phyloP scores from a whole-genome alignment of 192 early-diverging fungal genomes.

The Linnemannia schmuckeri region DNA sequence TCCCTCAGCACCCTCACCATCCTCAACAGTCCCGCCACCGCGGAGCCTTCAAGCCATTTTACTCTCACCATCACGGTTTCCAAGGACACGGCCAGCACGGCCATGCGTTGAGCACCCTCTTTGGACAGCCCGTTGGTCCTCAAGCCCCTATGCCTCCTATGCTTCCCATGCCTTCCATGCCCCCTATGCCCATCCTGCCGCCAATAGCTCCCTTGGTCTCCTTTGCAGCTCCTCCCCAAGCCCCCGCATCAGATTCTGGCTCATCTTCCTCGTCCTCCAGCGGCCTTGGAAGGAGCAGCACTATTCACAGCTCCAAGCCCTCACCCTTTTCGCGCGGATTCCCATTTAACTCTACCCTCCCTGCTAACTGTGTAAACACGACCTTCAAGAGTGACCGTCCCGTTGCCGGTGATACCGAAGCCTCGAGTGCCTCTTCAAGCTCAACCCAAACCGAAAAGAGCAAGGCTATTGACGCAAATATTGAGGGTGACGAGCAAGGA shows the following conservation, averaged over 20 bases:
- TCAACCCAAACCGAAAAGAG: conserved; percentile 10
- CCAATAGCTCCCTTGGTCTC: background rate
- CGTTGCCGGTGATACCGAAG: conserved; percentile 31
- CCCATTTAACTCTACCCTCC: conserved; percentile 23
- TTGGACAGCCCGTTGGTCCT: background rate
- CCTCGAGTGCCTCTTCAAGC: background rate
- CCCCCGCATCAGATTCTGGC: background rate
- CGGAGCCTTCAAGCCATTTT: background rate
- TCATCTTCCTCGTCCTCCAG: background rate
- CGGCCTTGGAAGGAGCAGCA: conserved; percentile 24
- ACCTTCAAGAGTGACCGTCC: conserved; percentile 24
- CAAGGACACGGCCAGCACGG: background rate
- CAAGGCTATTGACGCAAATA: conserved; percentile 13
- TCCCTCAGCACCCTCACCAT: conserved; percentile 1
- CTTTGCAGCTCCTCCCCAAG: background rate
- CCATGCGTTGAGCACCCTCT: background rate
- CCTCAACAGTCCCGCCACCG: background rate
- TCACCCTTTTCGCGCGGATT: conserved; percentile 34
- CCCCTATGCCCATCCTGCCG: conserved; percentile 28
- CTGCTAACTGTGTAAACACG: background rate
- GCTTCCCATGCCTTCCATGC: conserved; percentile 32
- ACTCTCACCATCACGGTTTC: background rate
- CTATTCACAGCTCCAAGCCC: conserved; percentile 31
- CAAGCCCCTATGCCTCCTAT: background rate
- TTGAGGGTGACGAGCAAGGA: background rate